Evolutionary conservation across 306 rosid genomes (phyloP).

Genomic region (Dalbergia cochinchinensis): DNA sequence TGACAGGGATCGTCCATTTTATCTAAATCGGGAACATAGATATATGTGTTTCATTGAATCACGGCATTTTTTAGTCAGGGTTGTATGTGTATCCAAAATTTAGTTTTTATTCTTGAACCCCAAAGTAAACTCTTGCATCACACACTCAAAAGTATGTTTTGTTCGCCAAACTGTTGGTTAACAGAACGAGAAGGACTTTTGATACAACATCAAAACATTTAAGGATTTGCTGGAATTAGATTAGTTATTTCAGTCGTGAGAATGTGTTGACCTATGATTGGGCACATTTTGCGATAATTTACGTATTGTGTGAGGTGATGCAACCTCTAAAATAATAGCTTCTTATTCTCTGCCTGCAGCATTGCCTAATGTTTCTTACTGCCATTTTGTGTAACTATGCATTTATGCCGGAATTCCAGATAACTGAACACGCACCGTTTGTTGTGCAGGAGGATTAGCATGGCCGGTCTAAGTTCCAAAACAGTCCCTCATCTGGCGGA

Average conservation of each 20-base stretch:
- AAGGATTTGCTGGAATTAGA: not conserved
- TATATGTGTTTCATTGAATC: too few relatives aligned
- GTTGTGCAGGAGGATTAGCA: constrained; percentile 92
- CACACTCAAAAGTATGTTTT: not conserved
- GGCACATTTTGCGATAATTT: not conserved
- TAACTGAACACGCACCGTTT: constrained; percentile 24
- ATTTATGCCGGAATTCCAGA: constrained; percentile 2
- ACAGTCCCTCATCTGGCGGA: constrained; percentile 93
- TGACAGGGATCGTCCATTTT: not conserved
- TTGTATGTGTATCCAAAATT: not conserved
- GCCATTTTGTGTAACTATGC: not conserved
- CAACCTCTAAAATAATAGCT: not conserved
- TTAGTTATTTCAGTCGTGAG: not conserved
- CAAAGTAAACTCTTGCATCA: not conserved
- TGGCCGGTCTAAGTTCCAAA: constrained; percentile 96
- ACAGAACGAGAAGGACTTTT: not conserved
- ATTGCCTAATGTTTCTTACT: not conserved
- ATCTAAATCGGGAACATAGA: too few relatives aligned
- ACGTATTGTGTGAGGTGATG: constrained; percentile 9
- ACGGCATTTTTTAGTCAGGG: not conserved
- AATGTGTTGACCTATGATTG: constrained; percentile 11
- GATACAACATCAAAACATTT: not conserved
- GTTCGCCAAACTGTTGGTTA: constrained; percentile 20
- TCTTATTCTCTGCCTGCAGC: constrained; percentile 17
- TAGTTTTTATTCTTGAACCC: not conserved